These are phyloP conservation scores for Parsonsia alboflavescens DNA, from an alignment of 257 asterid species.

Conservation along the genomic window DNA sequence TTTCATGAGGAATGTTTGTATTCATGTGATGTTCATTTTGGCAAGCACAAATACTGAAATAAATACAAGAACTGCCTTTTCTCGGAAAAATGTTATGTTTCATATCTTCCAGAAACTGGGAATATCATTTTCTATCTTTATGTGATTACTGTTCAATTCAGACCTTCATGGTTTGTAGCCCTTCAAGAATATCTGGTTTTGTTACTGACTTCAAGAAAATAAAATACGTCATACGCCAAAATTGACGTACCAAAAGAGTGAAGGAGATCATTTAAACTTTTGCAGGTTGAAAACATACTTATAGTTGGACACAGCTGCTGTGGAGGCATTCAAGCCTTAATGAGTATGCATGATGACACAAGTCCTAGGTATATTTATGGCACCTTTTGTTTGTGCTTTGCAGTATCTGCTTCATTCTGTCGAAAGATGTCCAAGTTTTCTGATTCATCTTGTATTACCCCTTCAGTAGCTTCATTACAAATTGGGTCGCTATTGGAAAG, in stretches of 20 bases:
- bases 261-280: background rate
- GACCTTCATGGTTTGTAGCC: background rate
- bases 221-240: background rate
- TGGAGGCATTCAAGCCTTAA: conserved; percentile 93
- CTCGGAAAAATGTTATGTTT: background rate
- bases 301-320: conserved; percentile 94
- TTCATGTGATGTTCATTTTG: background rate
- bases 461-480: conserved; percentile 71
- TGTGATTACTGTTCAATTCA: background rate
- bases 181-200: background rate
- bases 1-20: background rate
- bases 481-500: conserved; percentile 70
- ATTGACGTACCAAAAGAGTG: background rate
- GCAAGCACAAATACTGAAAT: background rate
- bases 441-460: conserved; percentile 18
- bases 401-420: background rate
- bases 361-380: conserved; percentile 44
- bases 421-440: conserved; percentile 9
- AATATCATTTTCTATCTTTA: background rate
- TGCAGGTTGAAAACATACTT: conserved; percentile 82
- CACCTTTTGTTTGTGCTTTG: background rate
- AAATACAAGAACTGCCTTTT: background rate
- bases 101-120: background rate
- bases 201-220: background rate
- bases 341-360: conserved; percentile 74